phyloP scores from a whole-genome alignment of 495 filamentous ascomycete species.

The Penicillium atrosanguineum region DNA sequence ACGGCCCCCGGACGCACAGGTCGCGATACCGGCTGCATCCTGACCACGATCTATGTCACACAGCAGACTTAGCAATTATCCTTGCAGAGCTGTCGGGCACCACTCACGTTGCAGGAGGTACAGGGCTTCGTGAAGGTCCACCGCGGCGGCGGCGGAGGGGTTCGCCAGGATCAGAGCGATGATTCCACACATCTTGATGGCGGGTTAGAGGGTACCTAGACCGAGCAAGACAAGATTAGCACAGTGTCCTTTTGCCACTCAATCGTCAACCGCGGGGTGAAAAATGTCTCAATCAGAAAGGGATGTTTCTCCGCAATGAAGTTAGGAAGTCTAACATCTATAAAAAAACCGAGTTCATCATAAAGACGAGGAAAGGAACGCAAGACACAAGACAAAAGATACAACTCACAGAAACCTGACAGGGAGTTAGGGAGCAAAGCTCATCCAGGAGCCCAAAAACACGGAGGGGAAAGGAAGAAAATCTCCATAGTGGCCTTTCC shows the following conservation, averaged over 20 bases:
- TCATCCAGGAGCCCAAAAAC: constrained; percentile 18
- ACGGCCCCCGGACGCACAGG: constrained; percentile 72
- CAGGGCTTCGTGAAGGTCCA: constrained; percentile 84
- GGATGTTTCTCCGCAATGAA: constrained; percentile 42
- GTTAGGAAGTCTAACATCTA: constrained; percentile 54
- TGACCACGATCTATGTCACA: constrained; percentile 61
- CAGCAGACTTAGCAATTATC: constrained; percentile 15
- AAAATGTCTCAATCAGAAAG: constrained; percentile 32
- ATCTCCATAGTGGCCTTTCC: constrained; percentile 11
- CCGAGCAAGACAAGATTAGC: background rate
- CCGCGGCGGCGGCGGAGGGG: constrained; percentile 60
- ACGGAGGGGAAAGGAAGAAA: constrained; percentile 16
- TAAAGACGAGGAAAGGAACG: constrained; percentile 20
- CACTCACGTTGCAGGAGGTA: constrained; percentile 75
- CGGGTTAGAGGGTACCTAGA: constrained; percentile 14
- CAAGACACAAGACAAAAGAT: too few relatives aligned
- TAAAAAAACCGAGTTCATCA: constrained; percentile 47
- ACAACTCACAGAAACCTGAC: constrained; percentile 18
- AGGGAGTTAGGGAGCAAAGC: constrained; percentile 15
- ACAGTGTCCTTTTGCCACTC: background rate
- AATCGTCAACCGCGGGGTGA: constrained; percentile 15
- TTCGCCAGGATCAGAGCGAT: constrained; percentile 77
- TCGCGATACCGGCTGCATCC: constrained; percentile 86
- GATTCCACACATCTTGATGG: constrained; percentile 76
- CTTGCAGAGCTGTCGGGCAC: constrained; percentile 1